Conservation (phyloP, 352 stramenopile species). For the Phytophthora pisi region DNA sequence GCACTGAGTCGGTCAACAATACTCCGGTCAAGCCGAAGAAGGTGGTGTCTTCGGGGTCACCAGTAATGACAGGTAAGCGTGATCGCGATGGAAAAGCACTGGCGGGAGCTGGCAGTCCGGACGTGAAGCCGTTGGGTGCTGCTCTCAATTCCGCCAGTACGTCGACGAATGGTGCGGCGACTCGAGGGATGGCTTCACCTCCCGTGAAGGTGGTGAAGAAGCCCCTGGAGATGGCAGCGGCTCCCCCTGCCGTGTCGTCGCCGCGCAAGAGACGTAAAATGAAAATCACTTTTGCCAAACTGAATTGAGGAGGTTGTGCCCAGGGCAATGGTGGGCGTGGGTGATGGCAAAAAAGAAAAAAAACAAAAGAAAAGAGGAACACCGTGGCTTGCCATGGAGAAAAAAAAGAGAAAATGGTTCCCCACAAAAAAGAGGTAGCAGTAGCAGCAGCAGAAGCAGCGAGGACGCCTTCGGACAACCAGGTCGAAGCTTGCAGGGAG, state of each 20-base stretch:
- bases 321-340: conserved; percentile 28
- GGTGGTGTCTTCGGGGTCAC: conserved; percentile 18
- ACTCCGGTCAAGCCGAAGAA: conserved; percentile 48
- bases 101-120: conserved; percentile 19
- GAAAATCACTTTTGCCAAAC: conserved; percentile 92
- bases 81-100: conserved; percentile 37
- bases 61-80: conserved; percentile 51
- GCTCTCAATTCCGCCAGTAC: conserved; percentile 29
- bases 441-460: conserved; percentile 36
- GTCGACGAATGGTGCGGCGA: conserved; percentile 33
- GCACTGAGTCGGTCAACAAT: conserved; percentile 17
- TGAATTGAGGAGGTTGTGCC: conserved; percentile 70
- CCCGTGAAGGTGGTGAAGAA: conserved; percentile 55
- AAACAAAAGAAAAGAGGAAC: conserved; percentile 37
- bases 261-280: conserved; percentile 91
- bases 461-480: conserved; percentile 23
- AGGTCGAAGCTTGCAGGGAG: conserved; percentile 19
- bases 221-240: conserved; percentile 38
- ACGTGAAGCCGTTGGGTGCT: conserved; percentile 30
- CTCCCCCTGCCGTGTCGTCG: conserved; percentile 58
- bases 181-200: conserved; percentile 36
- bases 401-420: conserved; percentile 42
- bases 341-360: conserved; percentile 42
- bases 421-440: conserved; percentile 37
- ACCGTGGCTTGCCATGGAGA: conserved; percentile 33